These are phyloP conservation scores for Pseudotsuga menziesii DNA, from an alignment of 75 land plant species.

Conservation along the genomic window DNA sequence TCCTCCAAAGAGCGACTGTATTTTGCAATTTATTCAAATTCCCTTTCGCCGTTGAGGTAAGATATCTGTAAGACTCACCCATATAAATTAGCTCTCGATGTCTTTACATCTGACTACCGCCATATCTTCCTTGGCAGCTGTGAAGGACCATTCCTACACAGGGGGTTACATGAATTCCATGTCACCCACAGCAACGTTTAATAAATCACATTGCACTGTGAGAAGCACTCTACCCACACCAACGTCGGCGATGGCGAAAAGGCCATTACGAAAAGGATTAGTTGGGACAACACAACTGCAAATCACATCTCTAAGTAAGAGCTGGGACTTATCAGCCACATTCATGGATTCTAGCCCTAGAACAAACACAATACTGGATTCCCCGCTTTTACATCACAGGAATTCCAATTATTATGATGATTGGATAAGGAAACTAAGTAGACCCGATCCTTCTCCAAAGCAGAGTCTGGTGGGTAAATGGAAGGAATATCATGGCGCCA, in stretches of 20 bases:
- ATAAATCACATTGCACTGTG: neutral
- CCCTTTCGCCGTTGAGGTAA: no score
- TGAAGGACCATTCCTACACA: neutral
- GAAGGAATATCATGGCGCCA: slow-evolving; percentile 45
- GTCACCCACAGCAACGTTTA: neutral
- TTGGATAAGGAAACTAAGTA: no score
- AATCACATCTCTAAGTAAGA: neutral
- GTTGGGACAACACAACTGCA: neutral
- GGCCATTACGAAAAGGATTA: neutral
- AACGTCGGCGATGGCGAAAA: neutral
- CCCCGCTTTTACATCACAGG: neutral
- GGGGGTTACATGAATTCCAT: neutral
- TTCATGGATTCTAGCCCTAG: neutral
- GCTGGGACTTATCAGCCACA: neutral
- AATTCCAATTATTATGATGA: no score
- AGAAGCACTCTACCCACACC: no score
- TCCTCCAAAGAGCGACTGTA: no score
- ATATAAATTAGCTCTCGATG: neutral
- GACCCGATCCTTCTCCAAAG: slow-evolving; percentile 26
- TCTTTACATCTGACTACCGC: neutral
- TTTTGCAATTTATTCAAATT: no score
- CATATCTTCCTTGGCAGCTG: neutral
- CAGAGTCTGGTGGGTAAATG: slow-evolving; percentile 29
- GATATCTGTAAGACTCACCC: no score
- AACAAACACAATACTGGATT: neutral